Base-by-base conservation (phyloP, 305 asterid species). In the Fraxinus latifolia region DNA sequence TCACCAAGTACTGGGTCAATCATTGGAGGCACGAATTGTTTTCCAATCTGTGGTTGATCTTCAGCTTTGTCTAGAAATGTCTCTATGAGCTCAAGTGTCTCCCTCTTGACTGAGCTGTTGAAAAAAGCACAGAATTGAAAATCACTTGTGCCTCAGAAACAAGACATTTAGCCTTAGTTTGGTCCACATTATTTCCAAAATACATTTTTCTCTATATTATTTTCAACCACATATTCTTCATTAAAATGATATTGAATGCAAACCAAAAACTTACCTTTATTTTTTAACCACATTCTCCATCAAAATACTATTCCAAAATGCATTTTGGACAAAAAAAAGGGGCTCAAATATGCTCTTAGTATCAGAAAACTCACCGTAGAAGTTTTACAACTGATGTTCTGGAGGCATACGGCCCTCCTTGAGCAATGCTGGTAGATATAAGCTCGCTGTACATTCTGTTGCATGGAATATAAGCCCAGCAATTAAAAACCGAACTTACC, bases 391-490 rank as follows among this genome's bases (percentile, higher is more conserved):
- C 71, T 19, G 98, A 93, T 77, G 99, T 90, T 80, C 85, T 89
- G 36, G 97, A 92, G 81, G 99, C 98, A 83, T 72, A 93, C 58
- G 97, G 99, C 50, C 99, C 99, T 85, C 99, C 99, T 90, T 92
- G 98, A 5, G 98, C 94, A 78, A 94, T 90, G 84, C 90, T 90
- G 80, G 94, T 87, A 21, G 98, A 96, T 85, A 94, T 94, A 81
- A 93, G 97, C 86, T 96, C 99, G 82, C 99, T 94, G 86, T 94
- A 96, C 99, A 94, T 94, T 89, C 99, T 96, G 97, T 85, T 77
- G 68, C 82, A 87, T 21, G 79, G 5, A 70, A 32, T 68, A 67
- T 5, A 19, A 80, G 39, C 47, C 11, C 31, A n/a, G 5, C 79
- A 79, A 83, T 37, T 29, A 87, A 83, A 86, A 86, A 83, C 75